A percentile compares a stretch with the other conserved stretches of the same genome.
These are phyloP conservation scores for Striga asiatica DNA, from an alignment of 257 asterid species.

Conservation along the genomic window DNA sequence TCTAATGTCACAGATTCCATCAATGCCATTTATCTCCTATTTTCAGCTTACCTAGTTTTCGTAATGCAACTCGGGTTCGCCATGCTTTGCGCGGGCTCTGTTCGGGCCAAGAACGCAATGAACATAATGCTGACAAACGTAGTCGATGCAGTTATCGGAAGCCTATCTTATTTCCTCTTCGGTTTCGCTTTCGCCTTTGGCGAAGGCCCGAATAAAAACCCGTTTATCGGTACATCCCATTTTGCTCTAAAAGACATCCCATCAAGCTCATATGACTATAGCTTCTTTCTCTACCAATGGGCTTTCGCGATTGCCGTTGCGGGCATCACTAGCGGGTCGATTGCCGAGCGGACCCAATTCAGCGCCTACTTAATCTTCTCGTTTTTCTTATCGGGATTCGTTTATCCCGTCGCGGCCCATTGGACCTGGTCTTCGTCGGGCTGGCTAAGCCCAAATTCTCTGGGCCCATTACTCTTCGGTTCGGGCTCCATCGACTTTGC, in stretches of 20 bases:
- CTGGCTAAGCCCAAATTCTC: constrained; percentile 33
- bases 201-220: constrained; percentile 28
- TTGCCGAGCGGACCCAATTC: constrained; percentile 56
- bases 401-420: constrained; percentile 49
- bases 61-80: constrained; percentile 59
- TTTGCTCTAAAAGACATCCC: constrained; percentile 37
- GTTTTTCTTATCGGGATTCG: constrained; percentile 47
- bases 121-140: constrained; percentile 54
- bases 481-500: constrained; percentile 54
- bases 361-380: constrained; percentile 48
- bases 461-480: constrained; percentile 22
- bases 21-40: constrained; percentile 44
- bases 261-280: constrained; percentile 24
- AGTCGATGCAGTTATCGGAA: constrained; percentile 47
- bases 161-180: constrained; percentile 41
- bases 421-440: constrained; percentile 56
- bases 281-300: constrained; percentile 51
- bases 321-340: constrained; percentile 61
- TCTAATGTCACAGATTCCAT: constrained; percentile 45
- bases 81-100: constrained; percentile 61
- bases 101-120: constrained; percentile 54
- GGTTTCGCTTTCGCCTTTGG: constrained; percentile 57
- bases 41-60: constrained; percentile 48
- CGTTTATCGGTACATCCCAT: constrained; percentile 34
- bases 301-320: constrained; percentile 62